These are phyloP conservation scores for Penicillium glabrum DNA, from an alignment of 2,329 filamentous ascomycete species.

Conservation along the genomic window DNA sequence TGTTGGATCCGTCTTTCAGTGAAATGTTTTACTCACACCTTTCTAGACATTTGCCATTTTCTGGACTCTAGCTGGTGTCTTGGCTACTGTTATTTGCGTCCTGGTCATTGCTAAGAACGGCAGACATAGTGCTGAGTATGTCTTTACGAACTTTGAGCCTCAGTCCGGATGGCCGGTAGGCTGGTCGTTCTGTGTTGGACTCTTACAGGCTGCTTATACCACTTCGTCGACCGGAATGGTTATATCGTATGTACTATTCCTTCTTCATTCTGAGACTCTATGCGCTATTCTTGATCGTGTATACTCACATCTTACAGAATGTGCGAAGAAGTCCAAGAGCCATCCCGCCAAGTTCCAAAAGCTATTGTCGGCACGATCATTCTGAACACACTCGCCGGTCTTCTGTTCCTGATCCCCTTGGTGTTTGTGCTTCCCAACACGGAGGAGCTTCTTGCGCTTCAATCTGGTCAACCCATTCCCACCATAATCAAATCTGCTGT, in stretches of 20 bases:
- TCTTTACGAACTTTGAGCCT: conserved; percentile 56
- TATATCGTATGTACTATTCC: conserved; percentile 60
- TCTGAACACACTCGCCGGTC: conserved; percentile 62
- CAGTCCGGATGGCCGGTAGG: conserved; percentile 68
- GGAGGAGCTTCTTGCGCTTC: conserved; percentile 59
- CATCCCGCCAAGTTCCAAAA: conserved; percentile 65
- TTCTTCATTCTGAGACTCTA: neutral
- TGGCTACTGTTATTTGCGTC: conserved; percentile 67
- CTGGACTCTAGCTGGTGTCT: conserved; percentile 64
- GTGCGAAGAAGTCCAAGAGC: conserved; percentile 67
- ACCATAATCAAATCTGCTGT: conserved; percentile 72
- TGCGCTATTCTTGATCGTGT: too few relatives aligned
- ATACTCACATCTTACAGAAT: conserved; percentile 41
- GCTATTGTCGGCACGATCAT: conserved; percentile 68
- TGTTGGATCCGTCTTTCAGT: conserved; percentile 31
- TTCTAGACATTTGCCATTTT: conserved; percentile 69
- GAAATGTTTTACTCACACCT: conserved; percentile 48
- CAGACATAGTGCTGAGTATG: conserved; percentile 60
- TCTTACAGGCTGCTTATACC: conserved; percentile 66
- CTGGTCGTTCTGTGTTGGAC: conserved; percentile 70
- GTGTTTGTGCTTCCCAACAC: conserved; percentile 73
- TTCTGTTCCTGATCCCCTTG: conserved; percentile 68
- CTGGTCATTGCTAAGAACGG: conserved; percentile 68
- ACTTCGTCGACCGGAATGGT: conserved; percentile 75
- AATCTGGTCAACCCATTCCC: conserved; percentile 72